Percentiles rank a stretch among this genome's conserved stretches.
phyloP scores from a whole-genome alignment of 73 alveolate species.

The Paramecium pentaurelia region DNA sequence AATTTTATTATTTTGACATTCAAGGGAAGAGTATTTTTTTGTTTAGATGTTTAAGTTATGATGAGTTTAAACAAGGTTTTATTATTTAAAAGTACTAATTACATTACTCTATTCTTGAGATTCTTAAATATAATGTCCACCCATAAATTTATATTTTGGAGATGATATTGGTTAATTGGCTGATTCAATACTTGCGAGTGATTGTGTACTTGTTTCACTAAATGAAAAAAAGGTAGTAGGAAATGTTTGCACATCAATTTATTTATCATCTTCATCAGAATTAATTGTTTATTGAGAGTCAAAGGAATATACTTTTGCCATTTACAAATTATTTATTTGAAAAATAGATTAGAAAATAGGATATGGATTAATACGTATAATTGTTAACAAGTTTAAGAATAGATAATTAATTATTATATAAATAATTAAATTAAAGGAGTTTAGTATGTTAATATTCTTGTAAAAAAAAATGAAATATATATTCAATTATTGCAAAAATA shows the following conservation, averaged over 20 bases:
- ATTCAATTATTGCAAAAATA: background rate
- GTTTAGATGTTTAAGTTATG: background rate
- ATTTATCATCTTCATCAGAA: background rate
- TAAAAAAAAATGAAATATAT: no score
- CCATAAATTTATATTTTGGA: background rate
- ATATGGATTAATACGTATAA: background rate
- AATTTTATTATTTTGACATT: background rate
- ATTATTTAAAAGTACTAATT: background rate
- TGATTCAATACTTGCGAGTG: background rate
- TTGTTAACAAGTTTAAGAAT: background rate
- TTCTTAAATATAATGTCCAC: background rate
- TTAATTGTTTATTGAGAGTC: background rate
- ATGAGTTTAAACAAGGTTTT: background rate
- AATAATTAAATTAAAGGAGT: background rate
- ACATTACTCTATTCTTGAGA: background rate
- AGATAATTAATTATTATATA: background rate
- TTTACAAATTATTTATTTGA: background rate
- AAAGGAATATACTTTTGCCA: slow-evolving; percentile 53
- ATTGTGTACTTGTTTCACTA: background rate
- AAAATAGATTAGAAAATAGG: background rate
- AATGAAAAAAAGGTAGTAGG: background rate
- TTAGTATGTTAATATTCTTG: no score
- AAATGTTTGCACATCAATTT: background rate
- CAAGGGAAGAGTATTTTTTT: background rate
- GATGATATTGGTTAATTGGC: background rate